Evolutionary conservation across 1,284 basidiomycete genomes (phyloP), one percentile per base, ranked within the genome.

Genomic region (Pholiota adiposa): DNA sequence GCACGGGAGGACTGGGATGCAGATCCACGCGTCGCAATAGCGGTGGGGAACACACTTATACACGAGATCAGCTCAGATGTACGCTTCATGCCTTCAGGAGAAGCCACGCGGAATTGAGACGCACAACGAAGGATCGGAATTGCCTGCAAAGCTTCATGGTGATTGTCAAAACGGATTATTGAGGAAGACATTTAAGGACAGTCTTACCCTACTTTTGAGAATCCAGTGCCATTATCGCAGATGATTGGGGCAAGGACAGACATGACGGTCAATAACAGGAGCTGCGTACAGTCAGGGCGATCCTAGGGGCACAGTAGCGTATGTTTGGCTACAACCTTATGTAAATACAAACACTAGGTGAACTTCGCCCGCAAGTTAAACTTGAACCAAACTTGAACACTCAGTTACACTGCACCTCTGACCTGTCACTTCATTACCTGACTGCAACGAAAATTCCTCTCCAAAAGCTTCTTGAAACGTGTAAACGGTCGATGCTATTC

Each of bases 201-300:
- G 23, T 2, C 77, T 58, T 74, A 96, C 95, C 96, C 97, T 77
- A 98, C 92, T 87, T 98, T 98, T 23, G 96, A 97, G 79, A 87
- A 98, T 18, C 97, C 97, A 50, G 96, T 98, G 58, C 97, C 97
- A 84, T 98, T 98, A 81, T 98, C 96, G 72, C 94, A 96, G 67
- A 97, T 94, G 71, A 97, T 93, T 63, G 94, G 94, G 19, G 93
- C 89, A 63, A 94, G 87, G 44, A 88, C 75, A 55, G 92, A 88
- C 92, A 94, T 94, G 44, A 27, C 23, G 67, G 71, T 77, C 46
- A 58, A 61, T 63, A 61, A 46, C 48, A 40, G 38, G 54, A 59
- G 59, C 58, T 63, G 63, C 58, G 61, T 59, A 54, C 50, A 49
- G 44, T 31, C 14, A 27, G 11, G 43, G 51, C 29, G 21, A 36